Conservation (phyloP, 2,329 filamentous ascomycete genomes). For the Stagonosporopsis cucurbitacearum region DNA sequence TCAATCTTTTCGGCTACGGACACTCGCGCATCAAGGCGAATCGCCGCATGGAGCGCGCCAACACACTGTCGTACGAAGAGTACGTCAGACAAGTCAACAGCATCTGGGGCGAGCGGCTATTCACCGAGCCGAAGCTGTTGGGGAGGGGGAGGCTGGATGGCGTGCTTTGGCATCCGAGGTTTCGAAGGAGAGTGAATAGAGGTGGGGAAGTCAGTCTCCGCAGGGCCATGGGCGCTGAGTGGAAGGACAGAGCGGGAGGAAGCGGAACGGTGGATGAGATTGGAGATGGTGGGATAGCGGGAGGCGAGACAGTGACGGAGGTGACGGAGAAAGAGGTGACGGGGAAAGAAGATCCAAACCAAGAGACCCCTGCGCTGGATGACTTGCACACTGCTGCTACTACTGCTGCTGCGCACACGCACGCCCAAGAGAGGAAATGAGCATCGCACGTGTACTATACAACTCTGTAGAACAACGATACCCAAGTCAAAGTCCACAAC, state of each 20-base stretch:
- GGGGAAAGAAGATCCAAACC: too few species aligned
- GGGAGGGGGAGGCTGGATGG: background rate
- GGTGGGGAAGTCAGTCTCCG: background rate
- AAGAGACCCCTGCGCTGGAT: background rate
- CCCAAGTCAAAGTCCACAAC: background rate
- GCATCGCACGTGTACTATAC: background rate
- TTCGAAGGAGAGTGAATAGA: background rate
- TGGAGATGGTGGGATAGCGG: too few species aligned
- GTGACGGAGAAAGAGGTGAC: too few species aligned
- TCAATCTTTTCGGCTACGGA: slow-evolving; percentile 40
- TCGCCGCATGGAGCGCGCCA: slow-evolving; percentile 32
- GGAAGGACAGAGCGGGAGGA: background rate
- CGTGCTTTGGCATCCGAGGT: slow-evolving; percentile 8
- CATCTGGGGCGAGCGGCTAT: slow-evolving; percentile 38
- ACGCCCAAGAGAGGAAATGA: background rate
- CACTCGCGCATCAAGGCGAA: slow-evolving; percentile 32
- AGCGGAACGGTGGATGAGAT: too few species aligned
- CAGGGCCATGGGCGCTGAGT: slow-evolving; percentile 1
- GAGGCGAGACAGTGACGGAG: too few species aligned
- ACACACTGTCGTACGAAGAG: slow-evolving; percentile 26
- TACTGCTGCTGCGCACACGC: background rate
- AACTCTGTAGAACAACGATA: background rate
- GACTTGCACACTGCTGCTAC: background rate
- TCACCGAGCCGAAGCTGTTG: slow-evolving; percentile 30
- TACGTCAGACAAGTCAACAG: slow-evolving; percentile 38